Conservation (phyloP, 2,329 filamentous ascomycete genomes). For the Podosphaera xanthii region DNA sequence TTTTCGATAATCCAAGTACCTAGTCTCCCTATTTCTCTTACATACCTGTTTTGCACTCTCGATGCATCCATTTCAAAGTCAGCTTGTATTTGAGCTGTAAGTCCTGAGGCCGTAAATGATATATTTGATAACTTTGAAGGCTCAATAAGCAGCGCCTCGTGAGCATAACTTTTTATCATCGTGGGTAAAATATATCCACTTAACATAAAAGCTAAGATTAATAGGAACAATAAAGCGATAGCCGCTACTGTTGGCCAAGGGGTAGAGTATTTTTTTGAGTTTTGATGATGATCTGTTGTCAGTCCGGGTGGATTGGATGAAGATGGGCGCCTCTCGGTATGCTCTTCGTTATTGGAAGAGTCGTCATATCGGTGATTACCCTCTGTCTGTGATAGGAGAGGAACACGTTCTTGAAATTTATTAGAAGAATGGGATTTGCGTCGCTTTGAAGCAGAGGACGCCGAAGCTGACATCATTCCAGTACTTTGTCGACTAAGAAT, state of each 20-base stretch:
- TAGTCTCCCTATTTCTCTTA: conserved; percentile 53
- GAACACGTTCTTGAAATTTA: conserved; percentile 15
- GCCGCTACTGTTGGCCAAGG: conserved; percentile 65
- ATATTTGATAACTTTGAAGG: conserved; percentile 70
- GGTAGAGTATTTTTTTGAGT: conserved; percentile 18
- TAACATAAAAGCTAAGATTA: conserved; percentile 46
- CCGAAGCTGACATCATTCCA: too few species aligned
- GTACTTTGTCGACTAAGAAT: too few species aligned
- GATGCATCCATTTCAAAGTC: conserved; percentile 61
- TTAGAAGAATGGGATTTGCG: conserved; percentile 1
- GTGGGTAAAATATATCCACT: conserved; percentile 64
- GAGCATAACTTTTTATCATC: conserved; percentile 64
- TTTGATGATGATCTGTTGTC: conserved; percentile 16
- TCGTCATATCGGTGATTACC: conserved; percentile 14
- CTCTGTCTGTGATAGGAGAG: conserved; percentile 15
- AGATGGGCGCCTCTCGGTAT: background rate
- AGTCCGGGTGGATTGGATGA: too few species aligned
- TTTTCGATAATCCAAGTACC: conserved; percentile 61
- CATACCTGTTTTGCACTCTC: conserved; percentile 45
- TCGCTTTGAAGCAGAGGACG: too few species aligned
- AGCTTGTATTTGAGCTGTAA: conserved; percentile 60
- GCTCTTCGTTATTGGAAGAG: conserved; percentile 2
- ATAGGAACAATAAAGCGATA: conserved; percentile 37
- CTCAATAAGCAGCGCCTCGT: conserved; percentile 59
- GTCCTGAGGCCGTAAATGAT: conserved; percentile 56